A percentile compares a stretch with the other conserved stretches of the same genome.
Conservation (phyloP, 208 protist genomes). For the Wallacemonas rigidus region DNA sequence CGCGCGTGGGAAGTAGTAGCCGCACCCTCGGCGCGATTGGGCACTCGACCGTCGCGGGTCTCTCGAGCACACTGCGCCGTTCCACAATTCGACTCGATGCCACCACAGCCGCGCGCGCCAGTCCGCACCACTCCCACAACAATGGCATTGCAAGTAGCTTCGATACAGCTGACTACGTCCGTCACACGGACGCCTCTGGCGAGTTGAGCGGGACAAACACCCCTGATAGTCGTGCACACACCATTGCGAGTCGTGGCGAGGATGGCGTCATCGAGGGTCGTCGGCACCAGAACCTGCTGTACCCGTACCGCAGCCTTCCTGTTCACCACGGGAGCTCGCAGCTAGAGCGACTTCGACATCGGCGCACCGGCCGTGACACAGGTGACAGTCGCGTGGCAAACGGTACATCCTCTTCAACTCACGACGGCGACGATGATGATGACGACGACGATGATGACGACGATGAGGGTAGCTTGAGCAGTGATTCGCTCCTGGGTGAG, state of each 20-base stretch:
- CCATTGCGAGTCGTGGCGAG: neutral
- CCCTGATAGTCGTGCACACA: neutral
- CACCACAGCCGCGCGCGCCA: too few relatives aligned
- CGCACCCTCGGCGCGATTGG: neutral
- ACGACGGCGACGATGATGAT: neutral
- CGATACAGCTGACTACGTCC: too few relatives aligned
- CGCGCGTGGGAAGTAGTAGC: neutral
- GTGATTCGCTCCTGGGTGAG: neutral
- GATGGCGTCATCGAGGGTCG: neutral
- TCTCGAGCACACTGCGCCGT: neutral
- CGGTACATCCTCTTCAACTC: neutral
- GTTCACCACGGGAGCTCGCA: neutral
- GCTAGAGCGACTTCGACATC: slow-evolving; percentile 4
- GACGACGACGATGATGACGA: neutral
- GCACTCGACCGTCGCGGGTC: neutral
- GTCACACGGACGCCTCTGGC: too few relatives aligned
- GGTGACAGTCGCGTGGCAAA: neutral
- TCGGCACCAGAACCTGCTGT: slow-evolving; percentile 13
- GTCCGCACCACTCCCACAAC: too few relatives aligned
- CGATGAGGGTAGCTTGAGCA: neutral
- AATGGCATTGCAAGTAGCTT: too few relatives aligned
- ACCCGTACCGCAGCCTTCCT: slow-evolving; percentile 18
- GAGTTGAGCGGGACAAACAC: too few relatives aligned
- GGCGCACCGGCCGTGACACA: neutral
- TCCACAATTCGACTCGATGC: too few relatives aligned